Evolutionary conservation across 1,139 yeast genomes (phyloP).

Genomic region (Candida tunisiensis): DNA sequence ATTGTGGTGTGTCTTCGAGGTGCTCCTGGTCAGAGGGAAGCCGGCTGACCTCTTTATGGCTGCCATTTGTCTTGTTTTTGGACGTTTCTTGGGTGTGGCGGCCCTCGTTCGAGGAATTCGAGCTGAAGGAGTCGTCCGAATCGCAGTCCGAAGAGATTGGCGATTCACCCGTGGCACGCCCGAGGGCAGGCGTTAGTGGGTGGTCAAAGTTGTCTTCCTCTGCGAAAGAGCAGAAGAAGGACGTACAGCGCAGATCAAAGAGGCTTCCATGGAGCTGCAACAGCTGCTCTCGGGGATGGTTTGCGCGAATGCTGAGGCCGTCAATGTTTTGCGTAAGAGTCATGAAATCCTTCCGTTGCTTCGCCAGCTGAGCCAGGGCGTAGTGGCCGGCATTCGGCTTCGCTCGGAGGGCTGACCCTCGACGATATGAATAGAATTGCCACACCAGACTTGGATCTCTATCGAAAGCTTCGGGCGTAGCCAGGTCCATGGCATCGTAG

Average conservation of each 20-base stretch:
- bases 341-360: conserved; percentile 23
- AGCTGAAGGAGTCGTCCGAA: conserved; percentile 23
- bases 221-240: conserved; percentile 48
- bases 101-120: too few relatives aligned
- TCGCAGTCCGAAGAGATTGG: conserved; percentile 18
- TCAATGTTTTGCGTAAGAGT: conserved; percentile 77
- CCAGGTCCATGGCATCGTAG: conserved; percentile 65
- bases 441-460: conserved; percentile 75
- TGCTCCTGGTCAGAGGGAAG: too few relatives aligned
- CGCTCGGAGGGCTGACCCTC: conserved; percentile 48
- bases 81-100: too few relatives aligned
- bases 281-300: conserved; percentile 33
- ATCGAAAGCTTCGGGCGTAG: conserved; percentile 82
- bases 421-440: conserved; percentile 67
- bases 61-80: background rate
- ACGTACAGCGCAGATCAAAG: conserved; percentile 58
- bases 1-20: too few relatives aligned
- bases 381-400: conserved; percentile 58
- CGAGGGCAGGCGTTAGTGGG: conserved; percentile 49
- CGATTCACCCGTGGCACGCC: too few relatives aligned
- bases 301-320: conserved; percentile 51
- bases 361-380: conserved; percentile 44
- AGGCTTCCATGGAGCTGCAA: conserved; percentile 68
- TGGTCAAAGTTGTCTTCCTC: conserved; percentile 35
- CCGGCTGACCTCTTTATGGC: conserved; percentile 3